phyloP scores from a whole-genome alignment of 306 rosid species.

The Cucurbita argyrosperma region DNA sequence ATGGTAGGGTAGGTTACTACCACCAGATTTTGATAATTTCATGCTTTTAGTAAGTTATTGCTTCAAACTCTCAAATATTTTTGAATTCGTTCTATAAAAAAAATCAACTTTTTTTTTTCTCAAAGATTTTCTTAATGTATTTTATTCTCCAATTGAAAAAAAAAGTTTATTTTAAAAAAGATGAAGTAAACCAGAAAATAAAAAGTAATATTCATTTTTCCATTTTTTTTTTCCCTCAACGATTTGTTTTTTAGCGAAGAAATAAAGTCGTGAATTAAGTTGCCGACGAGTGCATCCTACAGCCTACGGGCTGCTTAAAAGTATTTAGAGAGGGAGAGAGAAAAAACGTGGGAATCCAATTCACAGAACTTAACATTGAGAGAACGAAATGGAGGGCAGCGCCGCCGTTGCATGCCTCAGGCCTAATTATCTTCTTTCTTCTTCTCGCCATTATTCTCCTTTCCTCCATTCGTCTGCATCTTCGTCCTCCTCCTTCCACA shows the following conservation, averaged over 20 bases:
- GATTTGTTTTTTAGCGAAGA: neutral
- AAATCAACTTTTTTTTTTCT: too few species aligned
- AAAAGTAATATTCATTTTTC: neutral
- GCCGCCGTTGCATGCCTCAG: constrained; percentile 35
- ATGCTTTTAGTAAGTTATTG: neutral
- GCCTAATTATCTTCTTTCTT: constrained; percentile 23
- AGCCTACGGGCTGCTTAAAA: too few species aligned
- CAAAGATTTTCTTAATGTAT: neutral
- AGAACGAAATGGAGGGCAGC: constrained; percentile 45
- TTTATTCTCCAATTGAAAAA: neutral
- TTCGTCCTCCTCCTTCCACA: constrained; percentile 3
- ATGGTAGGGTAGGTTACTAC: too few species aligned
- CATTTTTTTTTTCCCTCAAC: neutral
- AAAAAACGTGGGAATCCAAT: neutral
- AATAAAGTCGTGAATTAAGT: too few species aligned
- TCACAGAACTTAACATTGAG: neutral
- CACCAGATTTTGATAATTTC: neutral
- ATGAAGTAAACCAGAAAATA: neutral
- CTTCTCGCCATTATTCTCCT: constrained; percentile 21
- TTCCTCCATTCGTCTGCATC: constrained; percentile 6
- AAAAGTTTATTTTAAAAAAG: neutral
- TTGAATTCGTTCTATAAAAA: too few species aligned
- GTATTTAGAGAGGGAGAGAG: neutral
- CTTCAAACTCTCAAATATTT: too few species aligned
- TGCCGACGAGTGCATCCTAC: too few species aligned